Base-by-base conservation (phyloP, 1,284 basidiomycete genomes). In the Marasmius oreades region DNA sequence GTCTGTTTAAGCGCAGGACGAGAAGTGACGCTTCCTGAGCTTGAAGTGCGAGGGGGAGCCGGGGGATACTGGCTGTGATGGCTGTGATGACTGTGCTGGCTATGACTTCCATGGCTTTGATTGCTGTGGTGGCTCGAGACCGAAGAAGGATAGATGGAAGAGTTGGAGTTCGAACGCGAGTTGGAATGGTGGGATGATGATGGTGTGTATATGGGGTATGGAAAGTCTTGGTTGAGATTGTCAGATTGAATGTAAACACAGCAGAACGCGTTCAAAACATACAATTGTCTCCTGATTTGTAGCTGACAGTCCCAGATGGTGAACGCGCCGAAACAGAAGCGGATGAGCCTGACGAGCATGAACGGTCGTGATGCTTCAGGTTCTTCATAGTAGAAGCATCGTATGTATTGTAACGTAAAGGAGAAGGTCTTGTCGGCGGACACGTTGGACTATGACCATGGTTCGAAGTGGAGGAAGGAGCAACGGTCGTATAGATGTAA, bases 1-100 rank as follows among this genome's bases (percentile, higher is more conserved):
- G 52, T 62, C 53, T 62, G 61, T 44, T 61, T 64, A 20, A 64
- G 48, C 8, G 61, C 60, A 12, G 63, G 63, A 36, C 63, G 57
- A 24, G 55, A 50, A 11, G 55, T 54, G 20, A 59, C 53, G 23
- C 59, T 61, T 18, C 59, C 54, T 12, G 61, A 59, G 46, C 59
- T 61, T 6, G 61, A 58, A 1, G 58, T 63, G 16, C 58, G 57
- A 23, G 57, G 61, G 37, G 59, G 50, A 24, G 55, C 44, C 5
- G 61, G 47, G 7, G 59, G 46, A 28, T 56, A 55, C 18, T 59
- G 54, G 34, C 53, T 46, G 23, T 47, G 24, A 23, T 57, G 50
- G 18, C 56, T 57, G 24, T 36, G 34, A 36, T n/a, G n/a, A n/a
- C n/a, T n/a, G n/a, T n/a, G n/a, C n/a, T n/a, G n/a, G n/a, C n/a